Evolutionary conservation across 2,329 filamentous ascomycete genomes (phyloP).

Genomic region (Colletotrichum sp.): DNA sequence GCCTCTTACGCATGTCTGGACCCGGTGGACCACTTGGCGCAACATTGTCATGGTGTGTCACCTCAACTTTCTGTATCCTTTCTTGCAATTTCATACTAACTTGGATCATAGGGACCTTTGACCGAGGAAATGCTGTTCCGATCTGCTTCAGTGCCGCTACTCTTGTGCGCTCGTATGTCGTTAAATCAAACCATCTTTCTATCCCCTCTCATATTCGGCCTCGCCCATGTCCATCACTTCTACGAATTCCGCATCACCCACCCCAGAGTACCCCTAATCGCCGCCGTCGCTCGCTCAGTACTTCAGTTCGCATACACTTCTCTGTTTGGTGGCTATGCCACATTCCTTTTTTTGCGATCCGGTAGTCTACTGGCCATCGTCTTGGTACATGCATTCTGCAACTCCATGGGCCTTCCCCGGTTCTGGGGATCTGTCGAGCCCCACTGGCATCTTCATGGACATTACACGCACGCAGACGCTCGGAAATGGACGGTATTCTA

Average conservation of each 20-base stretch:
- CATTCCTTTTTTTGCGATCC: slow-evolving; percentile 86
- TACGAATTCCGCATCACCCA: slow-evolving; percentile 90
- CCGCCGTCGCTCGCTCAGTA: slow-evolving; percentile 72
- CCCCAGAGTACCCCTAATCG: slow-evolving; percentile 67
- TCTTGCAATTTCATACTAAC: not conserved
- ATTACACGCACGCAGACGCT: not conserved
- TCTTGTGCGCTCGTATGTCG: slow-evolving; percentile 72
- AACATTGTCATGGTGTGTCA: slow-evolving; percentile 77
- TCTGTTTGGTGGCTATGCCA: slow-evolving; percentile 91
- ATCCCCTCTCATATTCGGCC: slow-evolving; percentile 87
- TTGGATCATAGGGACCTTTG: slow-evolving; percentile 70
- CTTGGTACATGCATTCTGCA: slow-evolving; percentile 86
- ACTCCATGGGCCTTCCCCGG: slow-evolving; percentile 86
- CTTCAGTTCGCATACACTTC: slow-evolving; percentile 92
- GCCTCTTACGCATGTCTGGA: slow-evolving; percentile 64
- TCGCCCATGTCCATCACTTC: slow-evolving; percentile 94
- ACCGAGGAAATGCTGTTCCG: slow-evolving; percentile 96
- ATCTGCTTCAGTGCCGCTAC: slow-evolving; percentile 81
- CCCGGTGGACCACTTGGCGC: slow-evolving; percentile 82
- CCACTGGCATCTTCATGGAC: slow-evolving; percentile 36
- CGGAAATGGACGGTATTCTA: slow-evolving; percentile 76
- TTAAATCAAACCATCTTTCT: slow-evolving; percentile 72
- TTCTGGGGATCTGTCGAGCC: slow-evolving; percentile 80
- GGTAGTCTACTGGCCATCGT: slow-evolving; percentile 81
- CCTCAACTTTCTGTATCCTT: not conserved